Evolutionary conservation across 805 yeast species (phyloP).

Genomic region (Jamesozyma jinghongensis): DNA sequence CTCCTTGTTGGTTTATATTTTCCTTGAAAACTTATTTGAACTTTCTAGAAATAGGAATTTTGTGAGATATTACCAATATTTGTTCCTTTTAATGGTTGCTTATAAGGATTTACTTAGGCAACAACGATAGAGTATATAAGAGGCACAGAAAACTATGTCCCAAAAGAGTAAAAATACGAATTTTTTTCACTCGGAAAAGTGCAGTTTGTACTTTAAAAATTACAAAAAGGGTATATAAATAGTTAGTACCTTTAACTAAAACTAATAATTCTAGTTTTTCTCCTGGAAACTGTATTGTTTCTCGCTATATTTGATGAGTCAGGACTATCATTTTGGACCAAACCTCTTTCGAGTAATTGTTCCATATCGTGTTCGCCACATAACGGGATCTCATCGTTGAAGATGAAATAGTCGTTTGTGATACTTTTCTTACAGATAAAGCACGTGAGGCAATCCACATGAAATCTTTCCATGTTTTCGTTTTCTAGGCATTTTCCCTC

Average conservation of each 20-base stretch:
- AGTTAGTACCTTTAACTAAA: conserved; percentile 4
- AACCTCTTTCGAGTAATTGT: conserved; percentile 4
- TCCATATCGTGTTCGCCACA: conserved; percentile 27
- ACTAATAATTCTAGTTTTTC: conserved; percentile 27
- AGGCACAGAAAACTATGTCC: no score
- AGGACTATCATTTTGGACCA: neutral
- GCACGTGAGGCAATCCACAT: conserved; percentile 64
- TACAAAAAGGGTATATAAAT: no score
- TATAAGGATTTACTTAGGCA: no score
- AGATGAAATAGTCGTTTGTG: conserved; percentile 41
- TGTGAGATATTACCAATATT: no score
- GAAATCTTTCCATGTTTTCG: conserved; percentile 65
- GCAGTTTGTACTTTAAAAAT: no score
- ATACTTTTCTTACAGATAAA: conserved; percentile 45
- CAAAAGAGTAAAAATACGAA: no score
- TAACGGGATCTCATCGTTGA: conserved; percentile 24
- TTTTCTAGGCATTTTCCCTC: conserved; percentile 89
- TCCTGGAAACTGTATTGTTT: conserved; percentile 20
- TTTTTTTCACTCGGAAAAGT: no score
- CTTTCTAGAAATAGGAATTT: no score
- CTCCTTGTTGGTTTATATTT: no score
- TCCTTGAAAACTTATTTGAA: no score
- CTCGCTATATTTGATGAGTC: neutral
- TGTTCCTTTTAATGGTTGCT: no score
- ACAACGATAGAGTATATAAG: no score